Evolutionary conservation across 2,329 filamentous ascomycete species (phyloP).

Genomic region (Setomelanomma holmii): DNA sequence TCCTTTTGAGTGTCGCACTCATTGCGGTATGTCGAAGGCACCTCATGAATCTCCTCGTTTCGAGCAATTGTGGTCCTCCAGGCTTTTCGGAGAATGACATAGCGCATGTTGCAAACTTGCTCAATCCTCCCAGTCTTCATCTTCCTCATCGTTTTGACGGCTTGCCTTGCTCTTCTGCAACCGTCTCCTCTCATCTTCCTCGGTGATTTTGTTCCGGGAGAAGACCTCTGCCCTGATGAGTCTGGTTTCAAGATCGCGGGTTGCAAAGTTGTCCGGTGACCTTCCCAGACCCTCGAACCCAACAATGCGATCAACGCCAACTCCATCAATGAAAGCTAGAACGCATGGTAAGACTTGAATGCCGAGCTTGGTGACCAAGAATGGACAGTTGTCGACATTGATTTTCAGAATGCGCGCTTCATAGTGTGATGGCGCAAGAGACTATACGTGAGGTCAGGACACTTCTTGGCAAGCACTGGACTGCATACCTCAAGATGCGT

Average conservation of each 20-base stretch:
- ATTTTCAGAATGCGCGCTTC: conserved; percentile 66
- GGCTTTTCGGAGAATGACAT: too few relatives aligned
- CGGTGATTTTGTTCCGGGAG: conserved; percentile 59
- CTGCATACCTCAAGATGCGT: conserved; percentile 57
- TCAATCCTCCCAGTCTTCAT: conserved; percentile 63
- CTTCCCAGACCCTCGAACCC: conserved; percentile 66
- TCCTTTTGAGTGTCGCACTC: too few relatives aligned
- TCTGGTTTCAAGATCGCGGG: conserved; percentile 61
- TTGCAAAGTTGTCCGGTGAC: conserved; percentile 61
- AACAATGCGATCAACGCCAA: conserved; percentile 63
- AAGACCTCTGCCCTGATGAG: conserved; percentile 61
- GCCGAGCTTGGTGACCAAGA: conserved; percentile 64
- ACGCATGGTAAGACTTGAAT: conserved; percentile 66
- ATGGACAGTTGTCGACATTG: conserved; percentile 67
- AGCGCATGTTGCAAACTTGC: too few relatives aligned
- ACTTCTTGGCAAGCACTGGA: background rate
- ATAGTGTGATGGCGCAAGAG: conserved; percentile 63
- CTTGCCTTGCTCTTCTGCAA: conserved; percentile 39
- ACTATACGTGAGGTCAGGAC: conserved; percentile 32
- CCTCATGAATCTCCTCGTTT: too few relatives aligned
- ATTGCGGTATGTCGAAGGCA: too few relatives aligned
- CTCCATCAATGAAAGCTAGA: conserved; percentile 63
- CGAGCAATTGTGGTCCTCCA: too few relatives aligned
- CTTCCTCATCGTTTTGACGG: conserved; percentile 52
- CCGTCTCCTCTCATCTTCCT: conserved; percentile 49